Evolutionary conservation across 768 basidiomycete genomes (phyloP), one percentile per base, ranked within the genome.

Genomic region (Tremella fuciformis): DNA sequence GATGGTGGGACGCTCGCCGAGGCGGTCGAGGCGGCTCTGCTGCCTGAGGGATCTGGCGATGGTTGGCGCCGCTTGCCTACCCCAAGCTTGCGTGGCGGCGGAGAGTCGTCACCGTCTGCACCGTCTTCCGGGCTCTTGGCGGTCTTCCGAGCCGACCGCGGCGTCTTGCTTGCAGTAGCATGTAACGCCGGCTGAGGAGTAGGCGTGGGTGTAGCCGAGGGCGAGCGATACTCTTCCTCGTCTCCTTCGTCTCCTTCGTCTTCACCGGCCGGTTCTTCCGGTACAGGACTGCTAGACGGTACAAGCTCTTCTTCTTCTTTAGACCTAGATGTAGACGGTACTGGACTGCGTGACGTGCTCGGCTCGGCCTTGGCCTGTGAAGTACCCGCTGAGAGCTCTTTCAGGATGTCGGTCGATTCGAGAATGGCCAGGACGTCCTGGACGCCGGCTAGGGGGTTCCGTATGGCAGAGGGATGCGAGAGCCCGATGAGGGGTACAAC

Each of bases 401-500:
- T 34, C 6, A 46, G n/a, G n/a, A 22, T 46, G 16, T 22, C 42
- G 6, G 22, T n/a, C 6, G 42, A 46, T 46, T 22, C 8, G 6
- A 46, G 15, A 15, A 46, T 46, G 6, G n/a, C 42, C 16, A 18
- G 42, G 42, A 46, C 42, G 8, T 8, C 22, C 42, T 18, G 22
- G 6, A 15, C n/a, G 42, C n/a, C n/a, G 22, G 4, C n/a, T 22
- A 15, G 22, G 22, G 42, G 42, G 22, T n/a, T 46, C 16, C 8
- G 42, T 4, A 22, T 46, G 22, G n/a, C 42, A 15, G n/a, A n/a
- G 16, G n/a, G 42, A 22, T n/a, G n/a, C 15, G 22, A 46, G 42
- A 22, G n/a, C 7, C n/a, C n/a, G 42, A 51, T 51, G n/a, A 63
- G 26, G 9, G 61, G 61, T 8, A 26, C 37, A 9, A 63, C 54